phyloP scores from a whole-genome alignment of 192 early-diverging fungal genomes.

The Linnemannia hyalina region DNA sequence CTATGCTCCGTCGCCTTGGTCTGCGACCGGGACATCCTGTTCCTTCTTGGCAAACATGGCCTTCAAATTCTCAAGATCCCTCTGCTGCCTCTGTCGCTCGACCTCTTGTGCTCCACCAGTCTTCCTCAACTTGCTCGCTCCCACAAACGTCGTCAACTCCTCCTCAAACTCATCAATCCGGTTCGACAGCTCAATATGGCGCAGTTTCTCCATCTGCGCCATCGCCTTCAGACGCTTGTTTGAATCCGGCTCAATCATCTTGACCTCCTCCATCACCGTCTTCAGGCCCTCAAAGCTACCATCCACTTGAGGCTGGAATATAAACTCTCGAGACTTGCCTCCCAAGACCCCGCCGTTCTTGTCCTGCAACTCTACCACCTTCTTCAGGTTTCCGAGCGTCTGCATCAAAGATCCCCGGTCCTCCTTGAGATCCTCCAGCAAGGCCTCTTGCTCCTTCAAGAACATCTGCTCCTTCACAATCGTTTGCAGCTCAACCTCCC shows the following conservation, averaged over 20 bases:
- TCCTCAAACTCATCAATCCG: constrained; percentile 82
- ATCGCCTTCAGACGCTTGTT: constrained; percentile 71
- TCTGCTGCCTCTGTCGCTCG: constrained; percentile 73
- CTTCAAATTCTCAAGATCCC: constrained; percentile 72
- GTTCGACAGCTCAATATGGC: constrained; percentile 71
- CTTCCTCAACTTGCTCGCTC: constrained; percentile 71
- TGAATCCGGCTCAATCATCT: constrained; percentile 74
- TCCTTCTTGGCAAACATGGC: constrained; percentile 43
- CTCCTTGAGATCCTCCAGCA: constrained; percentile 75
- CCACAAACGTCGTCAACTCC: constrained; percentile 75
- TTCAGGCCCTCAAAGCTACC: constrained; percentile 72
- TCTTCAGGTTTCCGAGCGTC: constrained; percentile 68
- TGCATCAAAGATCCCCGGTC: constrained; percentile 70
- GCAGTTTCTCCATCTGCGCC: constrained; percentile 69
- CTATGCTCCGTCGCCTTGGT: not conserved
- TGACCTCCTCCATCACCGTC: constrained; percentile 76
- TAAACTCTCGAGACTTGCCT: constrained; percentile 61
- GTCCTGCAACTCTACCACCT: constrained; percentile 67
- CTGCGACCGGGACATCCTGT: not conserved
- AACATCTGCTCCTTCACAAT: constrained; percentile 83
- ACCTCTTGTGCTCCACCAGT: constrained; percentile 81
- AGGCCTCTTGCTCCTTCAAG: constrained; percentile 79
- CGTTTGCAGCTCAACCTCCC: constrained; percentile 86
- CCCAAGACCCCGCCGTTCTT: constrained; percentile 41
- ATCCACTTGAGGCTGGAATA: constrained; percentile 62